Evolutionary conservation across 116 monocot genomes (phyloP), one percentile per base, ranked within the genome.

Genomic region (Posidonia oceanica): DNA sequence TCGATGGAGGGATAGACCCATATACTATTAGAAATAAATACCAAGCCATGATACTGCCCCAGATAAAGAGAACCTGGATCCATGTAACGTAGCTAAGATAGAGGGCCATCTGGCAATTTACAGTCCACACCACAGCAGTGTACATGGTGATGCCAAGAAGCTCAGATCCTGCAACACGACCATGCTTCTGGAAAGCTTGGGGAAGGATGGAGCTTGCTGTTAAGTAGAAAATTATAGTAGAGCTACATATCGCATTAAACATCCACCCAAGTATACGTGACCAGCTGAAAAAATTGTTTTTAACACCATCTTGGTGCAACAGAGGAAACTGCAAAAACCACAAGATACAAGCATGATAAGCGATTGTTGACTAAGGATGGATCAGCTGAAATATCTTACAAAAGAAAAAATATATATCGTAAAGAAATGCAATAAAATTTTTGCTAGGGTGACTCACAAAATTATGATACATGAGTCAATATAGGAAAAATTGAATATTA

Each of bases 101-200:
- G n/a, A 94, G 80, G 2, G 94, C 87, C 83, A 94, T 83, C 69
- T 94, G 94, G 52, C 83, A 80, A 70, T 87, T 94, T 7, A 90
- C 94, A 5, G 83, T 83, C 90, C 94, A 94, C 2, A 94, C 76
- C 15, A 94, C 82, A 16, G 80, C 79, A 3, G 89, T 87, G 75
- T 87, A 94, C 90, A 94, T 87, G 63, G 83, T 76, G 63, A 72
- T 69, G 0, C 90, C 94, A 8, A 94, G 75, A 18, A 81, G 52
- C 18, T 63, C 78, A 0, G 66, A 68, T 63, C 73, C 75, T 14
- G 74, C 81, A 4, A 70, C 69, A 66, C 84, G 67, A 0, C 94
- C 94, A 39, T 73, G 75, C 52, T 63, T 71, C 13, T 74, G 81
- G 75, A 90, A 94, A 38, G 94, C 87, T 63, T 86, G 86, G 59